Conservation (phyloP, 169 alveolate species). For the Eimeria brunetti region DNA sequence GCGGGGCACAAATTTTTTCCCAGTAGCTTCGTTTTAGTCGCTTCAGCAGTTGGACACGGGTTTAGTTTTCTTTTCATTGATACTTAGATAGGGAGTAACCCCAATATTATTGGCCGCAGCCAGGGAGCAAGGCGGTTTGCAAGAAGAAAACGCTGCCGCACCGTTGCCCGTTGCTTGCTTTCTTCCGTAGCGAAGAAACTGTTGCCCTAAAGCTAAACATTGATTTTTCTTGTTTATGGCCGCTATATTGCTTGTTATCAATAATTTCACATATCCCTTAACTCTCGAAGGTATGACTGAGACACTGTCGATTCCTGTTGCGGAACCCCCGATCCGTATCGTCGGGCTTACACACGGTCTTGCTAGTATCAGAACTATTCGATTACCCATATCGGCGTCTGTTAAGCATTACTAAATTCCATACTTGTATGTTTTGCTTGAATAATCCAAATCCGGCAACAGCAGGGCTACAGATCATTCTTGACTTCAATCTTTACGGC, state of each 20-base stretch:
- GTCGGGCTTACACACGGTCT: background rate
- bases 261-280: background rate
- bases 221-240: background rate
- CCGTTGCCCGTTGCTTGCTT: background rate
- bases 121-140: background rate
- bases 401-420: background rate
- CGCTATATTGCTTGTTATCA: background rate
- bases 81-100: background rate
- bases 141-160: background rate
- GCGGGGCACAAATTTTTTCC: no score
- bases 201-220: background rate
- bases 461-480: background rate
- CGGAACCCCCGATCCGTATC: background rate
- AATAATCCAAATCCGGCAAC: background rate
- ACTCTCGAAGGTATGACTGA: background rate
- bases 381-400: background rate
- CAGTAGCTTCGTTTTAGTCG: no score
- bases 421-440: background rate
- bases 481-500: background rate
- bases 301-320: background rate
- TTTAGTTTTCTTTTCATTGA: no score
- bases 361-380: background rate
- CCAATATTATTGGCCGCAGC: background rate
- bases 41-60: no score
- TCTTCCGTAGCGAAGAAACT: background rate